Base-by-base conservation (phyloP, 2,329 filamentous ascomycete species). In the Cadophora sp. region DNA sequence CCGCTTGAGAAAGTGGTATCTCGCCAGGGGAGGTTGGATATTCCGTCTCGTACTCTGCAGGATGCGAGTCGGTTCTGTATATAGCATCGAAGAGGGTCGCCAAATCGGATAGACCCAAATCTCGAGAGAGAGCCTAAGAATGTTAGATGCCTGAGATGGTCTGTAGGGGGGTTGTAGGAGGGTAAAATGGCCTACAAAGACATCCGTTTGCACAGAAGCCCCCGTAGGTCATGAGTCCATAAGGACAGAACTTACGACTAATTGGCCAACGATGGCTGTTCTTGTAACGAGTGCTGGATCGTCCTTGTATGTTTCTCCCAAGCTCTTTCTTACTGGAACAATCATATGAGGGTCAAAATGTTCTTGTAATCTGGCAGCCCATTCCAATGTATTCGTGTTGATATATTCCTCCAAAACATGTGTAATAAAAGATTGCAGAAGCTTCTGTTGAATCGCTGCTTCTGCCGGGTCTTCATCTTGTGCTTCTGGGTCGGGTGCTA, bases 371-470 rank as follows among this genome's bases (percentile, higher is more conserved):
- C 92, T 81, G 16, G 86, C 81, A 1, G 88, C 84, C 89, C 88
- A 91, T 56, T 86, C 84, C 77, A 91, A 78, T 27, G 82, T 81
- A 72, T 89, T 86, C 7, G 80, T 81, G 72, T 89, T 88, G 69
- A 92, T 85, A 72, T 93, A 95, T 56, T 90, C 86, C 76, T 94
- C 92, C 12, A 94, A 80, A 22, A 94, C 81, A 76, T 92, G 91
- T 0, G 91, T 93, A n/a, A 93, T 84, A 77, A 96, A 94, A 1
- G 90, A 89, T 75, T 93, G 90, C 27, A 95, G 80, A 19, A 95
- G 81, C 67, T 86, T 87, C 43, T 83, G 83, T 74, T 91, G 87
- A 69, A 94, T 81, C 9, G 83, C 85, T 1, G 81, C 81, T 77
- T 94, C 91, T 43, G 84, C 83, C 6, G 84, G 83, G 56, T 84